Evolutionary conservation across 208 protist genomes (phyloP).

Genomic region (Porcisia deanei): DNA sequence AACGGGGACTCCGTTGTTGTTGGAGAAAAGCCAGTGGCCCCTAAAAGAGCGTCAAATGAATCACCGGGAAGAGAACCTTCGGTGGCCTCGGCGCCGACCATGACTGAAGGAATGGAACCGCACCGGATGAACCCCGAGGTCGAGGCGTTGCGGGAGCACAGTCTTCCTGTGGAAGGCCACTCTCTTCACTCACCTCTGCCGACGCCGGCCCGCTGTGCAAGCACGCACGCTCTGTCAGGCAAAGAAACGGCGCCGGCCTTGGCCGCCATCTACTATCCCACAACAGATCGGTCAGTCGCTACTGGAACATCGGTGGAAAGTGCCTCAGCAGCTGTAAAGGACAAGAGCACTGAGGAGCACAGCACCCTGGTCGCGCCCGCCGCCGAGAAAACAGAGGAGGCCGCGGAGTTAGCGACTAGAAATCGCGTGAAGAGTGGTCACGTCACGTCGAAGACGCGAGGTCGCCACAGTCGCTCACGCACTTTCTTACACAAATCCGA

Average conservation of each 20-base stretch:
- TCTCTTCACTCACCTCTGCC: background rate
- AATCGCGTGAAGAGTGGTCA: background rate
- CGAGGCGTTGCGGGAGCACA: conserved; percentile 19
- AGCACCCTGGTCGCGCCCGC: background rate
- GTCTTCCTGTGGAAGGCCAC: conserved; percentile 17
- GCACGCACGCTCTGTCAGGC: background rate
- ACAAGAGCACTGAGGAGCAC: background rate
- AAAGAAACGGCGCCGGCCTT: background rate
- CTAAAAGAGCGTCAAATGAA: background rate
- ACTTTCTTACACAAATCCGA: background rate
- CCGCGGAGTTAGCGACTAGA: background rate
- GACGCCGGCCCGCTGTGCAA: conserved; percentile 2
- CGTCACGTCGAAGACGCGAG: conserved; percentile 26
- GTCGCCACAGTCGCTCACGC: conserved; percentile 17
- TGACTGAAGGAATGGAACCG: background rate
- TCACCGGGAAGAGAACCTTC: background rate
- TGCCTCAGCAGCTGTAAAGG: background rate
- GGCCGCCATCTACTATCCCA: background rate
- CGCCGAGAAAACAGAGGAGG: background rate
- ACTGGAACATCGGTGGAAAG: background rate
- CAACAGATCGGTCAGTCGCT: background rate
- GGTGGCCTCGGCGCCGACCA: background rate
- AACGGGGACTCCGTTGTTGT: background rate
- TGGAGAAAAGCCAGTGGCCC: background rate
- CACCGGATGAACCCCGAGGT: background rate